Evolutionary conservation across 306 rosid species (phyloP).

Genomic region (Cicer chorassanicum): DNA sequence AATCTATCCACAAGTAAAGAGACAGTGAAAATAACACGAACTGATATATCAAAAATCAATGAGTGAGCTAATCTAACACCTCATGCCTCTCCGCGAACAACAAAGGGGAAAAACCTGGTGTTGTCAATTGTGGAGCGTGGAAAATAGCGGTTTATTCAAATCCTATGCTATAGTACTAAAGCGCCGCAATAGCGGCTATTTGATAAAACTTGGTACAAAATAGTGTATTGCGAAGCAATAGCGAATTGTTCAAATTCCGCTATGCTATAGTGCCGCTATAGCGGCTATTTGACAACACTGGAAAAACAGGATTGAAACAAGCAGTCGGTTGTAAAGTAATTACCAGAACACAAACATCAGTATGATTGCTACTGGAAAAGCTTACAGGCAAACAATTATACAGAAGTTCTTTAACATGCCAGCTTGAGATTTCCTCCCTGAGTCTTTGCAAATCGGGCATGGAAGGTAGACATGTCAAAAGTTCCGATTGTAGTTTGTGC

Average conservation of each 20-base stretch:
- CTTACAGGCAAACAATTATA: constrained; percentile 86
- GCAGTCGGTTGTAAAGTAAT: constrained; percentile 33
- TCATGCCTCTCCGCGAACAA: constrained; percentile 13
- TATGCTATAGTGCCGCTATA: no score
- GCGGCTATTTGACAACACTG: no score
- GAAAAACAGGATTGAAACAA: background rate
- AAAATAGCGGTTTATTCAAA: no score
- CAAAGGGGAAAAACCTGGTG: background rate
- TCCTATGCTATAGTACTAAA: no score
- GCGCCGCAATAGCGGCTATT: no score
- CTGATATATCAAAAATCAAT: constrained; percentile 14
- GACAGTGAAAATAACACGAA: background rate
- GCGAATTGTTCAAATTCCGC: no score
- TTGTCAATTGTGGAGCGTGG: no score
- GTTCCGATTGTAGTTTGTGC: constrained; percentile 73
- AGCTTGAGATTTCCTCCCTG: constrained; percentile 66
- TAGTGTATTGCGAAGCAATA: no score
- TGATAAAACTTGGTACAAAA: no score
- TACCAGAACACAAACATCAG: constrained; percentile 89
- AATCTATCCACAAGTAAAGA: constrained; percentile 16
- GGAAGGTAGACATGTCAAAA: constrained; percentile 83
- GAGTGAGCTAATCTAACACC: constrained; percentile 30
- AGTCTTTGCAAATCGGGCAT: constrained; percentile 72
- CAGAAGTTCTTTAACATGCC: constrained; percentile 81
- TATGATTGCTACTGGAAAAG: constrained; percentile 74